Conservation (phyloP, 441 rosid genomes). For the Codiaeum variegatum region DNA sequence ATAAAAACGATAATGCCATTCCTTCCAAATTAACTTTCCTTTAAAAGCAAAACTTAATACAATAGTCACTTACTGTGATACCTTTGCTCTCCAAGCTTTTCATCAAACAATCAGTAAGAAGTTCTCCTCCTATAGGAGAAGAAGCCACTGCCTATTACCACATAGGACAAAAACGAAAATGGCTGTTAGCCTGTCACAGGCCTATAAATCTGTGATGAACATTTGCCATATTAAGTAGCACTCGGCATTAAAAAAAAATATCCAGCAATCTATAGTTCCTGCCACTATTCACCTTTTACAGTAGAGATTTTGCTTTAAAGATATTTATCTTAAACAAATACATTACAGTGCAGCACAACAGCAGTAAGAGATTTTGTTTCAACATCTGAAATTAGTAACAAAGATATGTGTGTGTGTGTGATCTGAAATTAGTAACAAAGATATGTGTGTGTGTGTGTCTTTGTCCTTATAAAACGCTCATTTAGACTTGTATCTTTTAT, state of each 20-base stretch:
- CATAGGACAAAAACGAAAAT: conserved; percentile 7
- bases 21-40: conserved; percentile 17
- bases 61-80: conserved; percentile 50
- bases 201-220: neutral
- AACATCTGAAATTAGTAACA: too few relatives aligned
- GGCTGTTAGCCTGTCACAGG: conserved; percentile 8
- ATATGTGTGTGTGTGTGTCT: too few relatives aligned
- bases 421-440: too few relatives aligned
- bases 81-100: conserved; percentile 98
- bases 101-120: conserved; percentile 90
- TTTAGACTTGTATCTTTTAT: too few relatives aligned
- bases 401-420: too few relatives aligned
- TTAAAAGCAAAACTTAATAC: conserved; percentile 8
- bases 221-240: neutral
- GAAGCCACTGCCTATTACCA: conserved; percentile 66
- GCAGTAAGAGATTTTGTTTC: too few relatives aligned
- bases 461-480: too few relatives aligned
- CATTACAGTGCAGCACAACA: too few relatives aligned
- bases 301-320: too few relatives aligned
- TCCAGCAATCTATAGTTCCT: too few relatives aligned
- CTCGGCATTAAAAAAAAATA: neutral
- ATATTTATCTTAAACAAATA: too few relatives aligned
- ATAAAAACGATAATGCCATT: neutral
- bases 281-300: too few relatives aligned
- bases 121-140: conserved; percentile 90